Percentiles rank a stretch among this genome's conserved stretches.
These are phyloP conservation scores for Schizophyllum amplum DNA, from an alignment of 1,284 basidiomycete species.

Conservation along the genomic window DNA sequence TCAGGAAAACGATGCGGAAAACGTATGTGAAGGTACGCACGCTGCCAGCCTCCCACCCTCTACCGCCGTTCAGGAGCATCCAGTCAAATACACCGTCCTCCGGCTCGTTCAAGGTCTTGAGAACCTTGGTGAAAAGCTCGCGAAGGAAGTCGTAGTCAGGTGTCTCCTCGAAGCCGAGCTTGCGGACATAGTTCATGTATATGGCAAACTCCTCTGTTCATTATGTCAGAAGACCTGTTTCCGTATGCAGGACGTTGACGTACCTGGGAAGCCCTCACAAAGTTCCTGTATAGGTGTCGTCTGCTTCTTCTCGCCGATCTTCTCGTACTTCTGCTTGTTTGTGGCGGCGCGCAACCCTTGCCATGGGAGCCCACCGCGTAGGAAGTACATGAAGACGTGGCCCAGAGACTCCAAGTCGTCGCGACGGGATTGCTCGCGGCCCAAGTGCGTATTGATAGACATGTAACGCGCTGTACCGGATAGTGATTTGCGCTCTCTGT, in stretches of 20 bases:
- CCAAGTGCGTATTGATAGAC: conserved; percentile 97
- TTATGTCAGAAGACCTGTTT: conserved; percentile 3
- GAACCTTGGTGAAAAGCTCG: conserved; percentile 88
- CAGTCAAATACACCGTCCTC: conserved; percentile 97
- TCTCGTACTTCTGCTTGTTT: conserved; percentile 98
- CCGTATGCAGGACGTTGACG: conserved; percentile 21
- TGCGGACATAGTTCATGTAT: conserved; percentile 96
- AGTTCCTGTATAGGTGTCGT: conserved; percentile 88
- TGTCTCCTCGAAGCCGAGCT: conserved; percentile 91
- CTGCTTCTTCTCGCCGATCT: conserved; percentile 98
- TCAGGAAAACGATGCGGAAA: conserved; percentile 19
- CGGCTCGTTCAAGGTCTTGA: conserved; percentile 82
- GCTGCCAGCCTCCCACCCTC: conserved; percentile 80
- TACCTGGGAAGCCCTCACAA: conserved; percentile 94
- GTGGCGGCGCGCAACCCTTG: conserved; percentile 93
- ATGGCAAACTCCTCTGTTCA: conserved; percentile 86
- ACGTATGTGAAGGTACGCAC: conserved; percentile 48
- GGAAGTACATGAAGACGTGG: conserved; percentile 98
- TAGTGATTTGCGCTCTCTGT: conserved; percentile 96
- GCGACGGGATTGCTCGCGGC: conserved; percentile 83
- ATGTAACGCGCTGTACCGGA: conserved; percentile 98
- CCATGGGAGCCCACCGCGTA: conserved; percentile 91
- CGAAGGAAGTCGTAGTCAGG: conserved; percentile 98
- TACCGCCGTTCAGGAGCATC: conserved; percentile 89
- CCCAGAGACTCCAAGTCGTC: conserved; percentile 93